Evolutionary conservation across 1,284 basidiomycete species (phyloP), one percentile per base, ranked within the genome.

Genomic region (Boletus sp.): DNA sequence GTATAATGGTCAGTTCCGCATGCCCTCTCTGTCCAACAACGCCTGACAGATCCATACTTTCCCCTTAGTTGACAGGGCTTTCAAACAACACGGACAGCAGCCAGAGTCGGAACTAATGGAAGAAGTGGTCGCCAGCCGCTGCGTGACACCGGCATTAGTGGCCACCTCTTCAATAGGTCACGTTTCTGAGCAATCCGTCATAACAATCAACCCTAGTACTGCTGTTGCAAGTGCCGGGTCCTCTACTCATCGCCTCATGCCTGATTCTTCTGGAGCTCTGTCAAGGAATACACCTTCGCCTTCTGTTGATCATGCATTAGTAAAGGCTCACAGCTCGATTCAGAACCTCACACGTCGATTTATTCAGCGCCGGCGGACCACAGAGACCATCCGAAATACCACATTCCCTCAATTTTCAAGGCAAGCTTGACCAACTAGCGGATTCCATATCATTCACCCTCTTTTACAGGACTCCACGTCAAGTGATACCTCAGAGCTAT

Each of bases 1-100:
- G 4, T 90, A 36, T 30, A 19, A 22, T 40, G 41, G 49, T 52
- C 13, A 13, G 41, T 17, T 22, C 17, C 8, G 9, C 12, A 14
- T 8, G 2, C n/a, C 14, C 10, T 22, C 19, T 8, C 12, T 3
- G 22, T 5, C 3, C 20, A 13, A 6, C 6, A 1, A 10, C 4
- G 9, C 17, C 16, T 17, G 10, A 33, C 10, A 9, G 12, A 2
- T 10, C 2, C 8, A 33, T 33, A 8, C n/a, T 17, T 19, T 19
- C 29, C 8, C 10, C 12, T 8, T 13, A 41, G 44, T 40, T 36
- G 44, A 41, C 20, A 26, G 23, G 12, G 35, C 40, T n/a, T 19
- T 12, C 37, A 9, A 10, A 16, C 32, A 17, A 10, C 9, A 1
- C 17, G 17, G 13, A 19, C 34, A 17, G 3, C 45, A 16, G 5